Conservation (phyloP, 192 early-diverging fungal species). For the Backusella sp. region DNA sequence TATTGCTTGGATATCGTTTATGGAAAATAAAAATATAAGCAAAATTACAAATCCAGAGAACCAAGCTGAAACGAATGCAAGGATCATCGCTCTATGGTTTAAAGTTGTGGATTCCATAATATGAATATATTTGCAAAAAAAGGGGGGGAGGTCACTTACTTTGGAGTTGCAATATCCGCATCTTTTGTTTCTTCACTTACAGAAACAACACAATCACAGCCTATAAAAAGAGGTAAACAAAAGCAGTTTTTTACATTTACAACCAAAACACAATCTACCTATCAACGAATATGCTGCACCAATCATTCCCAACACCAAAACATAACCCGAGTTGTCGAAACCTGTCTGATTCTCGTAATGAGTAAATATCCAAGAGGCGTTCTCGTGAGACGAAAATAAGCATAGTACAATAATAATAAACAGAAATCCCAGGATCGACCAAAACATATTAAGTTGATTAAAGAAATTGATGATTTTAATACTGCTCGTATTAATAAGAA, state of each 20-base stretch:
- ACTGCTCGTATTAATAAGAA: slow-evolving; percentile 13
- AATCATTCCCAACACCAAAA: slow-evolving; percentile 32
- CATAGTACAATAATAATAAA: slow-evolving; percentile 22
- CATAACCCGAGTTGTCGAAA: slow-evolving; percentile 25
- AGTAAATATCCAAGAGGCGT: slow-evolving; percentile 23
- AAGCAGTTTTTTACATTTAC: background rate
- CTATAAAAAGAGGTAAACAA: background rate
- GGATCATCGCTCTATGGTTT: slow-evolving; percentile 23
- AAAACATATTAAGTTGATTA: slow-evolving; percentile 35
- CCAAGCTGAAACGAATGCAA: slow-evolving; percentile 29
- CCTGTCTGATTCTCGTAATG: slow-evolving; percentile 39
- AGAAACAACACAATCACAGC: slow-evolving; percentile 32
- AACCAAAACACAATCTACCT: slow-evolving; percentile 1
- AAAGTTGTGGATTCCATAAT: background rate
- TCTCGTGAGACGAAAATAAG: slow-evolving; percentile 13
- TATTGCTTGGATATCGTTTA: slow-evolving; percentile 29
- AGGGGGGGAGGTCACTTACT: background rate
- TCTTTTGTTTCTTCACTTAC: slow-evolving; percentile 36
- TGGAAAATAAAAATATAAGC: slow-evolving; percentile 25
- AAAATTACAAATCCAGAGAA: slow-evolving; percentile 24
- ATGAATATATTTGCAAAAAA: background rate
- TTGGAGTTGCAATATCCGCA: slow-evolving; percentile 26
- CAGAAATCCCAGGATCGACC: slow-evolving; percentile 26
- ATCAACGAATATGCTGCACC: slow-evolving; percentile 33
- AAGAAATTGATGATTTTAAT: slow-evolving; percentile 14